phyloP scores from a whole-genome alignment of 495 filamentous ascomycete species.

The Penicillium verhagenii region DNA sequence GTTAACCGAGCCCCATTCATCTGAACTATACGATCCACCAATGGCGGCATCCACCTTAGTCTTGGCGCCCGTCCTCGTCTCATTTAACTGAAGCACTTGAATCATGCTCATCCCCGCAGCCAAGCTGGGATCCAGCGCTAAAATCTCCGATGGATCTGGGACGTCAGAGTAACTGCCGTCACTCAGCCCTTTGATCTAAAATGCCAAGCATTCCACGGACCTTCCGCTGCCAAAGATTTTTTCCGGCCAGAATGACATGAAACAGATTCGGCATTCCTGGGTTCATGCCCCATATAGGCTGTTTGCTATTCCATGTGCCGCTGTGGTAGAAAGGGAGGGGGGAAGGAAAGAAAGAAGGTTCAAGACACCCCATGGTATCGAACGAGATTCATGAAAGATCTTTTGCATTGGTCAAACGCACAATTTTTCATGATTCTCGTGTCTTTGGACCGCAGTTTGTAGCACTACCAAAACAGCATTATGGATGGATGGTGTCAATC shows the following conservation, averaged over 20 bases:
- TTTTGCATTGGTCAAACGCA: too few relatives aligned
- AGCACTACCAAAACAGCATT: too few relatives aligned
- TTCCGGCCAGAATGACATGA: neutral
- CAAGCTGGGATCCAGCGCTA: neutral
- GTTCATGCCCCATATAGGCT: too few relatives aligned
- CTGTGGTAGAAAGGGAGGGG: too few relatives aligned
- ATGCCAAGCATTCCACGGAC: neutral
- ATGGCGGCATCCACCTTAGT: neutral
- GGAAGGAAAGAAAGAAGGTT: too few relatives aligned
- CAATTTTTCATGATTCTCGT: too few relatives aligned
- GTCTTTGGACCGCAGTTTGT: too few relatives aligned
- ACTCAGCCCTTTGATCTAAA: neutral
- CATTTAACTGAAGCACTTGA: neutral
- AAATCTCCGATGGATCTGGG: neutral
- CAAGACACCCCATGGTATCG: too few relatives aligned
- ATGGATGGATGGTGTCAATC: too few relatives aligned
- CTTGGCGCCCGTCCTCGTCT: neutral
- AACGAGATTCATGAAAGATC: too few relatives aligned
- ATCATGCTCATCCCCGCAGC: neutral
- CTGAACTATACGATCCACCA: neutral
- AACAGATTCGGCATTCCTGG: neutral
- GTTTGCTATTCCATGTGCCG: too few relatives aligned
- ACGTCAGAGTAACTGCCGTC: neutral
- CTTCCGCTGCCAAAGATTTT: neutral
- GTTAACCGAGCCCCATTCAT: conserved; percentile 2